Conservation (phyloP, 345 rosid species). For the Boechera retrofracta region DNA sequence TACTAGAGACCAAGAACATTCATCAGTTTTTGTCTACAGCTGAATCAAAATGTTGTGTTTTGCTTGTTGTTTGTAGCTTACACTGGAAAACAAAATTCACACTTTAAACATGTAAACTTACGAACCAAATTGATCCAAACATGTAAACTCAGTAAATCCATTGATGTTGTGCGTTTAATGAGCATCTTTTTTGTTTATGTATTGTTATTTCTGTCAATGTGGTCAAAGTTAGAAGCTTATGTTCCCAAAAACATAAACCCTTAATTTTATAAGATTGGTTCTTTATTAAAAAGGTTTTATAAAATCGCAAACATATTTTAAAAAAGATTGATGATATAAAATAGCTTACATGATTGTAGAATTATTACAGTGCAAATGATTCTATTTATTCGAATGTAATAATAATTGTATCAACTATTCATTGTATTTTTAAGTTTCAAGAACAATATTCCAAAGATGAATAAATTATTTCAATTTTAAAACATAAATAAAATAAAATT, state of each 20-base stretch:
- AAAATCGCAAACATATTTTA: neutral
- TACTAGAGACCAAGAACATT: constrained; percentile 34
- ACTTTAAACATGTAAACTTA: constrained; percentile 7
- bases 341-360: neutral
- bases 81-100: neutral
- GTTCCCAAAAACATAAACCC: neutral
- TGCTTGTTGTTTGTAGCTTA: constrained; percentile 33
- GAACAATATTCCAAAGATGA: constrained; percentile 14
- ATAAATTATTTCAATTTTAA: constrained; percentile 11
- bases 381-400: constrained; percentile 1
- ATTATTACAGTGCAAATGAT: neutral
- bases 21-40: constrained; percentile 10
- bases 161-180: constrained; percentile 16
- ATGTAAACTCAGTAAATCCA: constrained; percentile 33
- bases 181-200: constrained; percentile 1
- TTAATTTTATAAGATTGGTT: neutral
- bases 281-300: neutral
- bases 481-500: neutral
- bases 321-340: neutral
- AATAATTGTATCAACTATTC: neutral
- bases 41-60: constrained; percentile 38
- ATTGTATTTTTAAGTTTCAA: constrained; percentile 19
- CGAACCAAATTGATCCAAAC: constrained; percentile 32
- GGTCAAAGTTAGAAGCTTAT: neutral
- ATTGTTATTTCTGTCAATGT: neutral